phyloP scores from a whole-genome alignment of 78 protist genomes.

The Reticulomyxa filosa region DNA sequence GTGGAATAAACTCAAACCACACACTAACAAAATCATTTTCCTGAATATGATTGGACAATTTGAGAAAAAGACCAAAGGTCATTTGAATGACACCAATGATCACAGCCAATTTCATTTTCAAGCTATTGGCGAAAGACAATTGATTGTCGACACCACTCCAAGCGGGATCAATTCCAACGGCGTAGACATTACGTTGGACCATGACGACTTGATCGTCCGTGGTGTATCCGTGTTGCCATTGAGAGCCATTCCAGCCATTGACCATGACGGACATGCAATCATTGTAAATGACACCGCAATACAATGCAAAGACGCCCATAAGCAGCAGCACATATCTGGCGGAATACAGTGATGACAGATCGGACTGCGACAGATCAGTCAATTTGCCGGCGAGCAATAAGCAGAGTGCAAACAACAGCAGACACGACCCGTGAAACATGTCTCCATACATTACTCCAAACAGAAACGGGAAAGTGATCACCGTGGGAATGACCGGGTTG shows the following conservation, averaged over 20 bases:
- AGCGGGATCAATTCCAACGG: too few relatives aligned
- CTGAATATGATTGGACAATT: too few relatives aligned
- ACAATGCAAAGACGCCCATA: slow-evolving; percentile 83
- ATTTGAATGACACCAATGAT: slow-evolving; percentile 84
- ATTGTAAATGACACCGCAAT: slow-evolving; percentile 90
- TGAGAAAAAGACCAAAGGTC: slow-evolving; percentile 69
- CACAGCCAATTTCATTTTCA: slow-evolving; percentile 96
- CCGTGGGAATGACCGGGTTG: slow-evolving; percentile 65
- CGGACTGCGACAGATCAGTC: not conserved
- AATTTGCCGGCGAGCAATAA: too few relatives aligned
- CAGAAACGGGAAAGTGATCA: slow-evolving; percentile 98
- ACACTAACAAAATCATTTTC: slow-evolving; percentile 26
- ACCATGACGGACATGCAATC: slow-evolving; percentile 61
- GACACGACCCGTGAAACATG: slow-evolving; percentile 80
- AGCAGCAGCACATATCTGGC: slow-evolving; percentile 90
- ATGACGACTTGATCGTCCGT: too few relatives aligned
- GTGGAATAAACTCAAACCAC: slow-evolving; percentile 67
- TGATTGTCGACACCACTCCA: slow-evolving; percentile 61
- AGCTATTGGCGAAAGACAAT: slow-evolving; percentile 72
- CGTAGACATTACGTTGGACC: too few relatives aligned
- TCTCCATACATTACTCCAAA: slow-evolving; percentile 99
- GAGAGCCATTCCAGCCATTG: slow-evolving; percentile 12
- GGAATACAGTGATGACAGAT: slow-evolving; percentile 25
- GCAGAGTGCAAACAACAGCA: not conserved
- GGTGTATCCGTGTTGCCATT: slow-evolving; percentile 1